Base-by-base conservation (phyloP, 148 eudicot species). In the Amaranthus hypochondriacus region DNA sequence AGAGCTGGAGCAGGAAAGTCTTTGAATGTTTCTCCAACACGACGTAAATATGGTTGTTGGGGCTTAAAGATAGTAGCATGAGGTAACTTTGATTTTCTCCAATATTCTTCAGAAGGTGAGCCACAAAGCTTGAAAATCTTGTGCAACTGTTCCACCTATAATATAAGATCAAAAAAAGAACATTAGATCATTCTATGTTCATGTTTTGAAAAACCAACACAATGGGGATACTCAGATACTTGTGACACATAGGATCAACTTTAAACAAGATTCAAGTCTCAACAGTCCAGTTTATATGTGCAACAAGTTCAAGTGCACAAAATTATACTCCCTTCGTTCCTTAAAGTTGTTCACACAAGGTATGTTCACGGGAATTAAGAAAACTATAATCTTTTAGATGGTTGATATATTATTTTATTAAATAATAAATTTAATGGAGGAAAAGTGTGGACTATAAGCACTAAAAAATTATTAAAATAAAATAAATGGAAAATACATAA, bases 81-180 rank as follows among this genome's bases (percentile, higher is more conserved):
- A 47, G 96, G 99, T 71, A 92, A 80, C 85, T 86, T 92, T 67
- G 97, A 90, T 79, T 85, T 89, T 78, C 81, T 90, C 99, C 99
- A 95, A 76, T 95, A 95, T 48, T 95, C 99, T 87, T 95, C 99
- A 13, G 96, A 87, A 55, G 99, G 99, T 59, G 97, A 95, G 12
- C 99, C 99, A 79, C 99, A 95, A 53, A 95, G 99, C 87, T 89
- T 92, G 83, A 95, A 95, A 55, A 95, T 95, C 79, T 92, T 92
- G 79, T 95, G 97, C 70, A 95, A 73, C 79, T 95, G 99, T 76
- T 95, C 99, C 78, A 95, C 97, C 99, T 95, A 78, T 13, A 73
- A 69, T 46, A 66, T 48, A 73, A 12, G 14, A 14, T 14, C 56
- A 28, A 76, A 58, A 15, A 72, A 39, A 72, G 43, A 66, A 70